These are phyloP conservation scores for Chrysoporthe cubensis DNA, from an alignment of 2,329 filamentous ascomycete species.

Conservation along the genomic window DNA sequence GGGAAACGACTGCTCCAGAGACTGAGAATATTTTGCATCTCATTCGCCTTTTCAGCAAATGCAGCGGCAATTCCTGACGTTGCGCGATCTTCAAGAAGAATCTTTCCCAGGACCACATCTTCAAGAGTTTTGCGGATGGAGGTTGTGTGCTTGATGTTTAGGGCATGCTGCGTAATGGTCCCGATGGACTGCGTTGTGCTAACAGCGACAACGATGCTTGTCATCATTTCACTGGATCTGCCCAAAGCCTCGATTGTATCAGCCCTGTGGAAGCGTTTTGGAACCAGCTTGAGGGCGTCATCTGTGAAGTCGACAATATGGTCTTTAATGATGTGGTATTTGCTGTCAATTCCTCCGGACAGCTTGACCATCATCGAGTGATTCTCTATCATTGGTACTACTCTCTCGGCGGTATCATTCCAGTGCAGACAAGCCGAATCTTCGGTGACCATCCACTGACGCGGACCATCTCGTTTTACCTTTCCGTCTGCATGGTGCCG, in stretches of 20 bases:
- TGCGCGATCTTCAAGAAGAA: background rate
- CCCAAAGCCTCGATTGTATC: background rate
- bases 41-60: background rate
- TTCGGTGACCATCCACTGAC: background rate
- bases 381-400: background rate
- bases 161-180: background rate
- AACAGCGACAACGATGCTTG: background rate
- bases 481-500: background rate
- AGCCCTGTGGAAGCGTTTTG: background rate
- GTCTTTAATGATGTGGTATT: background rate
- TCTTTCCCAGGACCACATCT: background rate
- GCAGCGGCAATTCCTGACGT: background rate
- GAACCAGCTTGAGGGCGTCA: background rate
- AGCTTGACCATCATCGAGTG: background rate
- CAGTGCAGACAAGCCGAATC: background rate
- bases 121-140: background rate
- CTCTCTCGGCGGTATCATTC: background rate
- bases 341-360: background rate
- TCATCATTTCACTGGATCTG: background rate
- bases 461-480: background rate
- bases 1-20: background rate
- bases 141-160: background rate
- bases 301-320: background rate
- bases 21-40: background rate
- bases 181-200: background rate